A percentile compares a stretch with the other conserved stretches of the same genome.
Evolutionary conservation across 1,284 basidiomycete genomes (phyloP).

Genomic region (Moniliella sp.): DNA sequence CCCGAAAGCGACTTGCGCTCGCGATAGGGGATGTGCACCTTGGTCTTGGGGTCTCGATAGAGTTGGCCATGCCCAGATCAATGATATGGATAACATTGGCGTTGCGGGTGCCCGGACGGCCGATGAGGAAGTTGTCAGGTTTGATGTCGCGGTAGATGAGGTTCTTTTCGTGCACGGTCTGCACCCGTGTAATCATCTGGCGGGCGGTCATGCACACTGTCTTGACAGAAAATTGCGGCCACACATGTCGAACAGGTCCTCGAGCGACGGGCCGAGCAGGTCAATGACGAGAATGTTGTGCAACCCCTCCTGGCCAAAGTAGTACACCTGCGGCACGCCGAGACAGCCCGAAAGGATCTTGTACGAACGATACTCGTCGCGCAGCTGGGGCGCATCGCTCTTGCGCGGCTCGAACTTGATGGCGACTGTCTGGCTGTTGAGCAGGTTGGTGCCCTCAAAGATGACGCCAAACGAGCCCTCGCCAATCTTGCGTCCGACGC

Average conservation of each 20-base stretch:
- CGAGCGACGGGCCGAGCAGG: constrained; percentile 69
- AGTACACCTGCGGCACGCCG: constrained; percentile 83
- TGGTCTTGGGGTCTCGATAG: constrained; percentile 85
- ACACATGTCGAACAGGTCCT: constrained; percentile 90
- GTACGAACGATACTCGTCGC: constrained; percentile 90
- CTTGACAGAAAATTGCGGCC: constrained; percentile 74
- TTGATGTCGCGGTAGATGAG: constrained; percentile 94
- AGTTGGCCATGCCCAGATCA: constrained; percentile 97
- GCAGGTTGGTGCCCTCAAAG: constrained; percentile 40
- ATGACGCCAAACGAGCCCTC: constrained; percentile 80
- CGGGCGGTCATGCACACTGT: constrained; percentile 88
- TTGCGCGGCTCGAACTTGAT: constrained; percentile 51
- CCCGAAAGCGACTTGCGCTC: constrained; percentile 73
- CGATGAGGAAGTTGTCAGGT: constrained; percentile 86
- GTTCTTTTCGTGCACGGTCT: constrained; percentile 89
- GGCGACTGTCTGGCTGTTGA: constrained; percentile 2
- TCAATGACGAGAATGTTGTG: constrained; percentile 94
- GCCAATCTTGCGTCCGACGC: constrained; percentile 64
- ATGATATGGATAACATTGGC: constrained; percentile 65
- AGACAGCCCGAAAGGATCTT: constrained; percentile 76
- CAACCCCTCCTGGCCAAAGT: constrained; percentile 88
- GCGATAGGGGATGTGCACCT: constrained; percentile 86
- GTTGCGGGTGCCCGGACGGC: constrained; percentile 64
- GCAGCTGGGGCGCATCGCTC: constrained; percentile 77
- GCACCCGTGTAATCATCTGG: constrained; percentile 62